Evolutionary conservation across 2,329 filamentous ascomycete genomes (phyloP), one percentile per base, ranked within the genome.

Genomic region (Lachnellula cervina): DNA sequence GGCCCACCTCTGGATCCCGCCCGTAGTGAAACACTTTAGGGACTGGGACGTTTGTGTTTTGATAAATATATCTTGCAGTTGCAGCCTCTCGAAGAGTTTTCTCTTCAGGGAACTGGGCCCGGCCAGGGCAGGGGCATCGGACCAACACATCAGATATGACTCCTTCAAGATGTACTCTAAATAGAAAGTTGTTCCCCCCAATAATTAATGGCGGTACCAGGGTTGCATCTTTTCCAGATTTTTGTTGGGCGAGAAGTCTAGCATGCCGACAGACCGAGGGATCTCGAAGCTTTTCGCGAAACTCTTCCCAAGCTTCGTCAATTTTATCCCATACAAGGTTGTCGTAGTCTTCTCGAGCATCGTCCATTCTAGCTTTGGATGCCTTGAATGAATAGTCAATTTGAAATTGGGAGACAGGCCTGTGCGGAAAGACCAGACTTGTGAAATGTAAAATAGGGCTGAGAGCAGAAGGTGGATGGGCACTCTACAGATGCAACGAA

Each of bases 241-340:
- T 64, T 49, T 57, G 32, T 48, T 8, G 44, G 4, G 45, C 59
- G 38, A 63, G 49, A 21, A 50, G 46, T 54, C 56, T 58, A 28
- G 56, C 46, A 32, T 25, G 11, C 23, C 51, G 25, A 44, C 23
- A 50, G 9, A 55, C 61, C 40, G 32, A 14, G 37, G 7, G 38
- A 5, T 17, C 32, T 5, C 57, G 55, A 53, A 65, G 47, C 38
- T n/a, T 35, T 54, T 49, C 57, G 46, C 57, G 51, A 45, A 57
- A 51, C 44, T 53, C 32, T 38, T 60, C 60, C 53, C 50, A 61
- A 4, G 42, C 57, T 35, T 62, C 56, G 34, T 65, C 62, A 38
- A 58, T 64, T 40, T 49, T 59, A 50, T 65, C 62, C 63, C 62
- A 65, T 13, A 51, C 62, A 32, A 62, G 19, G 32, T 61, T 52